Evolutionary conservation across 1,284 basidiomycete species (phyloP), one percentile per base, ranked within the genome.

Genomic region (Tilletia setariae): DNA sequence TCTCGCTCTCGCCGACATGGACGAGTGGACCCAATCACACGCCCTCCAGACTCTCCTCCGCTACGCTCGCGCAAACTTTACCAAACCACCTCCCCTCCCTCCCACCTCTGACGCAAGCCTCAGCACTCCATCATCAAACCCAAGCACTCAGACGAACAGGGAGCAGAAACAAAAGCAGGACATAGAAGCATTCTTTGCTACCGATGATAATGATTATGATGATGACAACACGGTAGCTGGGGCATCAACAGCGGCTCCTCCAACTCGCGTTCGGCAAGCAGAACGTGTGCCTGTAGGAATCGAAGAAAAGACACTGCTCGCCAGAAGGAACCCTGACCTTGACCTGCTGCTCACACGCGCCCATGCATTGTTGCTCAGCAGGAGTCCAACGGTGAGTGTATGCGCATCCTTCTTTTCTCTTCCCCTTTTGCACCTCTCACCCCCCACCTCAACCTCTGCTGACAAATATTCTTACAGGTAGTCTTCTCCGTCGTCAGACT

Each of bases 11-110:
- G 87, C 92, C 40, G 94, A 99, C 76, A 90, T 91, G 19, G 95
- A 98, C 78, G 94, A 96, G 81, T 98, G 95, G 95, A 93, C 92
- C 0, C 96, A 98, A 82, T 87, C 91, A 3, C 88, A 90, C 53
- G 84, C 94, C 8, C 85, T 96, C 66, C 87, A 90, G 46, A 86
- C 97, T 9, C 86, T 98, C 46, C 84, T 89, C 61, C 86, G 90
- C 69, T 99, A 99, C 81, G 90, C 89, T 0, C 85, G 93, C 64
- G 87, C 87, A 0, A 94, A 95, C 91, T 86, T 96, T 49, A 16
- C 16, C 56, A 30, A 25, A 35, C 56, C 23, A 35, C 28, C 51
- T 15, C 13, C 51, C 7, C 21, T 25, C 51, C n/a, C 51, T 53
- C 16, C 51, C 6, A 6, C 46, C 4, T n/a, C 46, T 23, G 25